phyloP scores from a whole-genome alignment of 495 filamentous ascomycete genomes.

The Neurospora sp. region DNA sequence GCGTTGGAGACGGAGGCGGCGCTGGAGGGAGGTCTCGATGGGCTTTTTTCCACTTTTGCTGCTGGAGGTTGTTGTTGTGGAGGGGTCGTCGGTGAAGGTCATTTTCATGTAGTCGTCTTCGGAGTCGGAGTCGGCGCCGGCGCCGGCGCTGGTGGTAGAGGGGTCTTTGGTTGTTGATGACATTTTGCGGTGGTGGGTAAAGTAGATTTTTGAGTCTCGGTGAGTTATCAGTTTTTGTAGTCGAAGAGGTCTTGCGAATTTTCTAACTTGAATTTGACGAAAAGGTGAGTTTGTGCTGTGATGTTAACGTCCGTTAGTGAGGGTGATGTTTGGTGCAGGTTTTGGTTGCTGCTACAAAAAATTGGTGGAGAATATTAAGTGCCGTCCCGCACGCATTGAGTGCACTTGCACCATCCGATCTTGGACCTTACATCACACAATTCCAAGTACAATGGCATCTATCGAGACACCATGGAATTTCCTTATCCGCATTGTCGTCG shows the following conservation, averaged over 20 bases:
- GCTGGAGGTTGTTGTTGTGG: neutral
- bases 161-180: neutral
- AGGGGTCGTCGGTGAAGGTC: slow-evolving; percentile 33
- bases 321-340: neutral
- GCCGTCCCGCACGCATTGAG: neutral
- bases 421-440: neutral
- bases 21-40: slow-evolving; percentile 47
- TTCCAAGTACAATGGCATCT: neutral
- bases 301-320: neutral
- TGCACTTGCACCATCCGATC: neutral
- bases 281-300: neutral
- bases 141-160: neutral
- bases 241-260: neutral
- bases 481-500: neutral
- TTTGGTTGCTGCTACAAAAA: neutral
- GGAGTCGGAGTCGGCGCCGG: neutral
- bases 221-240: neutral
- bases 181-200: neutral
- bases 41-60: neutral
- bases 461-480: neutral
- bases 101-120: slow-evolving; percentile 61
- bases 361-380: neutral
- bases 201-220: neutral
- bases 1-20: slow-evolving; percentile 41
- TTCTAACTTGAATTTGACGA: neutral